Evolutionary conservation across 805 yeast genomes (phyloP).

Genomic region (Zygotorulaspora florentina): DNA sequence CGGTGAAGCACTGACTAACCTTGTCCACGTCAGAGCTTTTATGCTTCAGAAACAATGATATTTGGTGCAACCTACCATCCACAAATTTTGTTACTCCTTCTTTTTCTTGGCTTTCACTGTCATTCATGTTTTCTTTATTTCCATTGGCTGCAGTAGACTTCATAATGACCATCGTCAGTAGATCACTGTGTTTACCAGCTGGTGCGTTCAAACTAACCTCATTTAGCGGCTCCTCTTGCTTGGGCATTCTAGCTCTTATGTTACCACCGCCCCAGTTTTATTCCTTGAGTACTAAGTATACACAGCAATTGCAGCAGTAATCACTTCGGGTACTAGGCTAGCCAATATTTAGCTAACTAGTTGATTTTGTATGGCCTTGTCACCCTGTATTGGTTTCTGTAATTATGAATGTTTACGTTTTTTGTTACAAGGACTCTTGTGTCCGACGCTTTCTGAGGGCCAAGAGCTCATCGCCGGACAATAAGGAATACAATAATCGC

Average conservation of each 20-base stretch:
- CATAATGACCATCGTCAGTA: background rate
- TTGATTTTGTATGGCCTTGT: background rate
- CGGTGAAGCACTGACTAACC: slow-evolving; percentile 2
- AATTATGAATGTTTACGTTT: slow-evolving; percentile 1
- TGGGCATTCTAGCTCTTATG: slow-evolving; percentile 14
- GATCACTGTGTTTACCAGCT: slow-evolving; percentile 7
- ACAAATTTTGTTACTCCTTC: slow-evolving; percentile 1
- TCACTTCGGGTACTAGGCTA: background rate
- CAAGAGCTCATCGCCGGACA: slow-evolving; percentile 3
- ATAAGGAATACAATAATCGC: background rate
- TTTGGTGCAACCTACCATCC: slow-evolving; percentile 6
- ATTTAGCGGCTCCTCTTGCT: slow-evolving; percentile 24
- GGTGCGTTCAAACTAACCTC: slow-evolving; percentile 27
- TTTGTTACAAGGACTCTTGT: background rate
- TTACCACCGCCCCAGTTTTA: background rate
- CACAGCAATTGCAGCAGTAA: background rate
- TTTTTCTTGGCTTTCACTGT: background rate
- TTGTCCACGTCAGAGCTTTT: slow-evolving; percentile 1
- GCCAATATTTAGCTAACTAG: background rate
- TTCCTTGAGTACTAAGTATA: background rate
- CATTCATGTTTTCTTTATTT: slow-evolving; percentile 3
- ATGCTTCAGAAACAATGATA: slow-evolving; percentile 8
- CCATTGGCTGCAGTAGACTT: background rate
- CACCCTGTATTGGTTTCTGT: background rate
- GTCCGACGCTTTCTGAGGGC: background rate